These are phyloP conservation scores for Lichtheimia ornata DNA, from an alignment of 371 early-diverging fungal species.

Conservation along the genomic window DNA sequence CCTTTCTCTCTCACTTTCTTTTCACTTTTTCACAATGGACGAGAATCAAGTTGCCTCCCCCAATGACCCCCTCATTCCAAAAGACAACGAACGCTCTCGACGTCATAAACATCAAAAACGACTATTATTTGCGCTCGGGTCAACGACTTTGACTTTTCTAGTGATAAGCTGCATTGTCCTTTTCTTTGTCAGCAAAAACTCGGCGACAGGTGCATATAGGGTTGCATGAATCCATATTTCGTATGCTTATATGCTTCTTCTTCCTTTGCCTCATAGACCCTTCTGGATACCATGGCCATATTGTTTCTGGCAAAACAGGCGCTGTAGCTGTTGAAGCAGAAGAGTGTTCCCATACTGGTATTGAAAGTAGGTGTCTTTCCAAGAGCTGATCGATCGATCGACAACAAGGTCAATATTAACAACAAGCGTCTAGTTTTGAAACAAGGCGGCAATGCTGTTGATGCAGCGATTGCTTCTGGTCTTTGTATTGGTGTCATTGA, in stretches of 20 bases:
- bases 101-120: background rate
- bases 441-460: conserved; percentile 95
- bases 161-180: conserved; percentile 4
- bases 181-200: background rate
- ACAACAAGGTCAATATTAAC: background rate
- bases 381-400: too few relatives aligned
- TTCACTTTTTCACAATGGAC: too few relatives aligned
- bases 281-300: conserved; percentile 21
- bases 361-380: conserved; percentile 56
- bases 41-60: background rate
- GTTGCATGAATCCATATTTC: background rate
- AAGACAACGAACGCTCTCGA: background rate
- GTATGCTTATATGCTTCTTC: background rate
- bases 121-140: conserved; percentile 1
- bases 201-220: background rate
- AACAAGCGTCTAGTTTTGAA: conserved; percentile 57
- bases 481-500: conserved; percentile 95
- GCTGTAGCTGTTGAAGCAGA: conserved; percentile 89
- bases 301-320: conserved; percentile 52
- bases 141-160: background rate
- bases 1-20: background rate
- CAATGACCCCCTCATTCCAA: conserved; percentile 4
- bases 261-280: background rate
- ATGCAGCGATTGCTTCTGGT: conserved; percentile 94
- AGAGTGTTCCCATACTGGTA: conserved; percentile 82